Evolutionary conservation across 2,329 filamentous ascomycete species (phyloP).

Genomic region (Huntiella abstrusa): DNA sequence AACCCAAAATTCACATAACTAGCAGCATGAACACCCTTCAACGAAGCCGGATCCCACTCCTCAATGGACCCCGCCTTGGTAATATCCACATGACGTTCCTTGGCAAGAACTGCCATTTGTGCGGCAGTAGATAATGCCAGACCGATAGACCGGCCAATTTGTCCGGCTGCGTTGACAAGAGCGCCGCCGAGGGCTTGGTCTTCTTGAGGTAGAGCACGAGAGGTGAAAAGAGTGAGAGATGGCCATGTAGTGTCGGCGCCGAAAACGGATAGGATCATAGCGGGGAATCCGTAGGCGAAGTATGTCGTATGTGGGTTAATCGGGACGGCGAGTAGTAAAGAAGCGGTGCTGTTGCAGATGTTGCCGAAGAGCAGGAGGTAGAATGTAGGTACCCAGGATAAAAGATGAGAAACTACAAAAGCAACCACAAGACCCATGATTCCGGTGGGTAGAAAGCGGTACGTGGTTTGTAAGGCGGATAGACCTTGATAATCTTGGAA

Average conservation of each 20-base stretch:
- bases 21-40: constrained; percentile 29
- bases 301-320: constrained; percentile 42
- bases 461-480: constrained; percentile 43
- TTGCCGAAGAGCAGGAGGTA: constrained; percentile 40
- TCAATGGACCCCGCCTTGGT: constrained; percentile 24
- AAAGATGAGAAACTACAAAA: constrained; percentile 34
- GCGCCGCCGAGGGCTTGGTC: constrained; percentile 52
- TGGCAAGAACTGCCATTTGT: constrained; percentile 41
- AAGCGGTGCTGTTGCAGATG: constrained; percentile 32
- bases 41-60: constrained; percentile 26
- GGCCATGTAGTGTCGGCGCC: constrained; percentile 51
- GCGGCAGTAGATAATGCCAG: constrained; percentile 46
- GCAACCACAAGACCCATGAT: constrained; percentile 39
- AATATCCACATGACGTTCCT: constrained; percentile 24
- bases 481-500: constrained; percentile 49
- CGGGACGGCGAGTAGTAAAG: constrained; percentile 43
- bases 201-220: constrained; percentile 38
- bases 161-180: constrained; percentile 46
- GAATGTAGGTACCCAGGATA: constrained; percentile 37
- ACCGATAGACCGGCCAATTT: constrained; percentile 46
- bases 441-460: constrained; percentile 50
- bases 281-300: constrained; percentile 47
- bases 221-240: constrained; percentile 45
- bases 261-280: constrained; percentile 46
- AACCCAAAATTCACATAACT: constrained; percentile 34